Evolutionary conservation across 2,329 filamentous ascomycete genomes (phyloP), one percentile per base, ranked within the genome.

Genomic region (Fusarium heterosporum): DNA sequence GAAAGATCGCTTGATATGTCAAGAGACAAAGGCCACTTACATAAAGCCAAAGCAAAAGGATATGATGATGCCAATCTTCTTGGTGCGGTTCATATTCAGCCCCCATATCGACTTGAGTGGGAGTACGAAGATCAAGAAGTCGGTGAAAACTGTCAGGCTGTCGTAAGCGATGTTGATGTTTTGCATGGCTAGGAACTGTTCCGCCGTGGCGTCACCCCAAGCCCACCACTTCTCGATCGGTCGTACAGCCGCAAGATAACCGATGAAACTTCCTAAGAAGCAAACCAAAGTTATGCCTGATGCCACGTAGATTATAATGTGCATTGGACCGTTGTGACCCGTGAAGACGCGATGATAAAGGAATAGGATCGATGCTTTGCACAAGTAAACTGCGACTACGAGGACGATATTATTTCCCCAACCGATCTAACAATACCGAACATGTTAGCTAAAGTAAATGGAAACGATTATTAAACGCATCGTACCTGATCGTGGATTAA

Each of bases 181-280:
- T 1, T 32, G 28, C 52, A 58, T 57, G 17, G 55, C 55, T 4
- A 57, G 34, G 28, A 58, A 58, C 28, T 58, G 55, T 16, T 57
- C 55, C 0, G 52, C 34, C 3, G 55, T 58, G 0, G 55, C 55
- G 57, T 58, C 52, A 8, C 55, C 55, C 55, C 55, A 58, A 3
- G 52, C 52, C 55, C 55, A 58, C 55, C 55, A 58, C n/a, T 57
- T 58, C 14, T 41, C 28, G 9, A 58, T 57, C 1, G 55, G 55
- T 1, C 7, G 55, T 4, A 58, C 55, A 1, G 41, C 55, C 4
- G 40, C 55, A 0, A 58, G 41, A 9, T 58, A 58, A 4, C 52
- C 55, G 5, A 58, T 58, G 0, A 58, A 16, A 8, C 55, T 58
- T n/a, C 55, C 55, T n/a, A 58, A 19, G 41, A 57, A 58, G n/a